A percentile compares a stretch with the other conserved stretches of the same genome.
These are phyloP conservation scores for Dryas integrifolia DNA, from an alignment of 331 rosid species.

Conservation along the genomic window DNA sequence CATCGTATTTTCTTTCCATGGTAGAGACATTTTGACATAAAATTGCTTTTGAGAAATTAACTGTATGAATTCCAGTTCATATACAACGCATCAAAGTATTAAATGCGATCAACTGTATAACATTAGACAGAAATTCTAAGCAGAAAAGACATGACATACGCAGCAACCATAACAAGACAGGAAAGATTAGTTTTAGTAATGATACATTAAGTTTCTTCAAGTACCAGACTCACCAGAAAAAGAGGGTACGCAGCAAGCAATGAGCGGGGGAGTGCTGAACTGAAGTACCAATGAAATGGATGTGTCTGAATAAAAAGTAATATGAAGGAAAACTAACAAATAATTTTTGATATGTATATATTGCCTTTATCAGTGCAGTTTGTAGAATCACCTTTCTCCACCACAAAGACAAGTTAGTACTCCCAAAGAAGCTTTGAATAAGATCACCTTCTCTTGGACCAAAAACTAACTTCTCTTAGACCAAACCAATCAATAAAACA, in stretches of 20 bases:
- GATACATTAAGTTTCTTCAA: background rate
- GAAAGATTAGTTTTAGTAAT: background rate
- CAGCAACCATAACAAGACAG: background rate
- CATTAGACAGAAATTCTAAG: background rate
- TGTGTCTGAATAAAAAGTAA: constrained; percentile 57
- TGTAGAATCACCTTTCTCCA: background rate
- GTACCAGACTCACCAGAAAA: constrained; percentile 58
- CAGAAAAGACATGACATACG: background rate
- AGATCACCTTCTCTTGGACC: background rate
- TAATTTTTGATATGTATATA: background rate
- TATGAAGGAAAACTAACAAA: constrained; percentile 41
- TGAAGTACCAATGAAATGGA: constrained; percentile 85
- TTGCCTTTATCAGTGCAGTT: background rate
- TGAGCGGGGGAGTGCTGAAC: constrained; percentile 88
- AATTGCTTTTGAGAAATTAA: background rate
- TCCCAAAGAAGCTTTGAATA: background rate
- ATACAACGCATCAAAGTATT: background rate
- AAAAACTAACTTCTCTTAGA: background rate
- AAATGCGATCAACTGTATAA: background rate
- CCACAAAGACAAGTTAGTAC: background rate
- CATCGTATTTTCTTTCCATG: background rate
- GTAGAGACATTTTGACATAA: background rate
- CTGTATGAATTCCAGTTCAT: background rate
- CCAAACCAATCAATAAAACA: background rate
- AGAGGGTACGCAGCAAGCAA: constrained; percentile 95